Percentiles rank a stretch among this genome's conserved stretches.
phyloP scores from a whole-genome alignment of 2,329 filamentous ascomycete species.

The Coleophoma eucalyptorum region DNA sequence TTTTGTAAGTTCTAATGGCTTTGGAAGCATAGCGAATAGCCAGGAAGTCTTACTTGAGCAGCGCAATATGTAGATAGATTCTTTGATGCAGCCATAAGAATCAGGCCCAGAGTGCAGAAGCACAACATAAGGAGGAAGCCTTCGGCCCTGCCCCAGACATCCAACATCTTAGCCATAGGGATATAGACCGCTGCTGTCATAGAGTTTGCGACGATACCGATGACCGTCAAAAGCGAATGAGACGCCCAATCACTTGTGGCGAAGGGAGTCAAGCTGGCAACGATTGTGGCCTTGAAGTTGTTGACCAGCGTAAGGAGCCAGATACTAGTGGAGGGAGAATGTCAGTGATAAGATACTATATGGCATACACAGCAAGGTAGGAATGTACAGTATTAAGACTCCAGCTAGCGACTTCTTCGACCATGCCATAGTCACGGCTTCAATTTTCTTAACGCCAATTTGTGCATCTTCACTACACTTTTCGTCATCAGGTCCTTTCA shows the following conservation, averaged over 20 bases:
- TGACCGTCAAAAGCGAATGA: slow-evolving; percentile 29
- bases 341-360: neutral
- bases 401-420: neutral
- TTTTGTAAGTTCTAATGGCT: too few species aligned
- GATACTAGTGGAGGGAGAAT: neutral
- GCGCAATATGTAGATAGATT: slow-evolving; percentile 56
- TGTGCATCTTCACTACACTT: too few species aligned
- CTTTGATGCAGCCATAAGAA: slow-evolving; percentile 51
- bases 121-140: slow-evolving; percentile 45
- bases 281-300: slow-evolving; percentile 1
- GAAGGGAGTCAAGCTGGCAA: slow-evolving; percentile 26
- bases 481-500: too few species aligned
- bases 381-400: neutral
- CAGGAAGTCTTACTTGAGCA: too few species aligned
- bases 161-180: slow-evolving; percentile 41
- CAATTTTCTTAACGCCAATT: slow-evolving; percentile 1
- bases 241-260: neutral
- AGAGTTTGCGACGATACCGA: slow-evolving; percentile 46
- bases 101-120: slow-evolving; percentile 46
- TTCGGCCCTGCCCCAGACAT: slow-evolving; percentile 42
- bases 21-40: too few species aligned
- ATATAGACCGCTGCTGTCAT: slow-evolving; percentile 55
- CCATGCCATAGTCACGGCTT: neutral
- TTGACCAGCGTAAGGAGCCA: slow-evolving; percentile 2
- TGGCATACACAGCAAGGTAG: neutral